Base-by-base conservation (phyloP, 75 land plant genomes). In the Cupressus sempervirens region DNA sequence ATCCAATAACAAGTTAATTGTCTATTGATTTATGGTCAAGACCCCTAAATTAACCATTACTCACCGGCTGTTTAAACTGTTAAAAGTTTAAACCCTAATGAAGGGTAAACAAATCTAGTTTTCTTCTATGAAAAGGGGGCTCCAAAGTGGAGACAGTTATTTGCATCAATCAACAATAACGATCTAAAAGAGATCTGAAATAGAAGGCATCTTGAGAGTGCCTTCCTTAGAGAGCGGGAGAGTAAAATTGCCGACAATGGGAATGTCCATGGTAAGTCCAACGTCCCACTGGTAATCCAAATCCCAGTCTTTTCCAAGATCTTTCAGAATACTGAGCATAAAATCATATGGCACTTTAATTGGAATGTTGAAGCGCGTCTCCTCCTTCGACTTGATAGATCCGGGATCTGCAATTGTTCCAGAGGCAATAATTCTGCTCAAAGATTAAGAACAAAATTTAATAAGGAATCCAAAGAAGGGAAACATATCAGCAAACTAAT, bases 281-380 rank as follows among this genome's bases (percentile, higher is more conserved):
- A 97, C 70, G 0, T 88, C 72, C 85, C 94, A 38, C 48, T 88
- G 87, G 53, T 97, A 97, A 81, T 97, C 99, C 40, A 97, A 89
- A 85, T 95, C 99, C 97, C 99, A 93, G 77, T 97, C 99, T 26
- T 84, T 82, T 0, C 92, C 94, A 7, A 94, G 82, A 88, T 97
- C 99, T 77, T 81, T 93, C 67, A 88, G 68, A 74, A 97, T 56
- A 86, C 90, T 93, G 20, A 92, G 75, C 73, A 97, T 54, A 70
- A 97, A 83, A 58, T 87, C 76, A 88, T 93, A 90, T 3, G 93
- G 91, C 74, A 97, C 97, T 34, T 83, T 88, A 65, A 92, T 77
- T 7, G 88, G 91, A 38, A 95, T 85, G 32, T 90, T 89, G 54
- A 97, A 84, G 72, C 53, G 45, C 1, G 95, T 97, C 84, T 73